These are phyloP conservation scores for Dovyalis caffra DNA, from an alignment of 345 rosid species.

Conservation along the genomic window DNA sequence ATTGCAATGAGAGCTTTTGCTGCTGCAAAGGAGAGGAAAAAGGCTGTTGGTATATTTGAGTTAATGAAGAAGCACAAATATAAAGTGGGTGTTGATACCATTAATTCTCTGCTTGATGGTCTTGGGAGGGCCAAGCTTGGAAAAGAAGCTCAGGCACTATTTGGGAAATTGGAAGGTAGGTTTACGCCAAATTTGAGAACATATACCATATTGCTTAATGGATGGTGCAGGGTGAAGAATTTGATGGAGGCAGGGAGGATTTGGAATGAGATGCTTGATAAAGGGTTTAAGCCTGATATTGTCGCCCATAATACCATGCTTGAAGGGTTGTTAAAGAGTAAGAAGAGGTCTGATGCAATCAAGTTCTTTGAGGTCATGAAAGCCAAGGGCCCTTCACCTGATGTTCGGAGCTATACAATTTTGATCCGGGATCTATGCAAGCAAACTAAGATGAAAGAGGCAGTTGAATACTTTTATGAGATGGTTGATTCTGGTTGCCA, in stretches of 20 bases:
- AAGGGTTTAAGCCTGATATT: constrained; percentile 70
- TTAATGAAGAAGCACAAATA: constrained; percentile 84
- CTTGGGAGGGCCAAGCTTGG: constrained; percentile 84
- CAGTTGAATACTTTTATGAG: constrained; percentile 66
- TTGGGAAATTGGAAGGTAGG: constrained; percentile 66
- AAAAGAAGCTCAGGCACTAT: constrained; percentile 74
- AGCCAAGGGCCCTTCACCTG: constrained; percentile 73
- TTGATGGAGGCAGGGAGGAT: constrained; percentile 86
- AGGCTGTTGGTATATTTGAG: constrained; percentile 81
- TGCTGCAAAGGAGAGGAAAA: constrained; percentile 88
- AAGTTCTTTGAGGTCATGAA: constrained; percentile 84
- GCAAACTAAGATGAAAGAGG: constrained; percentile 69
- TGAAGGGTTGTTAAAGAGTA: constrained; percentile 68
- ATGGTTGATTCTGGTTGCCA: constrained; percentile 59
- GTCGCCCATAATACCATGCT: constrained; percentile 76
- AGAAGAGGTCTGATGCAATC: constrained; percentile 68
- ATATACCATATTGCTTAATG: constrained; percentile 67
- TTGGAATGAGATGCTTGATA: constrained; percentile 90
- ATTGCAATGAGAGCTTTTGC: constrained; percentile 80
- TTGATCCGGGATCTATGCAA: constrained; percentile 72
- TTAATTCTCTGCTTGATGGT: constrained; percentile 72
- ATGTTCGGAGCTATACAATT: constrained; percentile 65
- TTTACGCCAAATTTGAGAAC: constrained; percentile 74
- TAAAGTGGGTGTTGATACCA: constrained; percentile 59
- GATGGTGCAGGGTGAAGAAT: constrained; percentile 80